A percentile compares a stretch with the other conserved stretches of the same genome.
Conservation (phyloP, 306 rosid species). For the Begonia loranthoides region DNA sequence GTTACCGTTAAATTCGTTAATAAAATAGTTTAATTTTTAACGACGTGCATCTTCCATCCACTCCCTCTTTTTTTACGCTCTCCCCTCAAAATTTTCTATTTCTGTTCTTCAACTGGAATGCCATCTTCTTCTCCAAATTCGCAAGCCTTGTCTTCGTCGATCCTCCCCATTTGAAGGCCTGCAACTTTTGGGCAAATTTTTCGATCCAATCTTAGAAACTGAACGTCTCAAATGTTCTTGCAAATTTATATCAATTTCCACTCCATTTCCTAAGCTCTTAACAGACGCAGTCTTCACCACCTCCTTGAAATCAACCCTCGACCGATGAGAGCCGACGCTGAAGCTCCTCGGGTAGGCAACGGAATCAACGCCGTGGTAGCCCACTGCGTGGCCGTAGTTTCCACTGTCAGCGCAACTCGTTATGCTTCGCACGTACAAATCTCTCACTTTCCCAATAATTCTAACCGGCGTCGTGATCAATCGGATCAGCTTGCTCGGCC, state of each 20-base stretch:
- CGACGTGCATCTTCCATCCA: no score
- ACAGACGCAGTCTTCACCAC: constrained; percentile 46
- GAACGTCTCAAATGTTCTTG: constrained; percentile 19
- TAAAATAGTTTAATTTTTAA: no score
- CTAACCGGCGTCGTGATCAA: constrained; percentile 37
- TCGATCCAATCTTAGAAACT: neutral
- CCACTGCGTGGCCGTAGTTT: constrained; percentile 17
- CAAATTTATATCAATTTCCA: constrained; percentile 33
- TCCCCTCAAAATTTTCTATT: no score
- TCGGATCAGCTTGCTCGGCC: constrained; percentile 35
- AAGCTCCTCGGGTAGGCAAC: constrained; percentile 32
- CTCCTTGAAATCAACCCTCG: constrained; percentile 41
- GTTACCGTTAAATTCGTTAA: no score
- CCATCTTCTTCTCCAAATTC: constrained; percentile 21
- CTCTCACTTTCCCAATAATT: constrained; percentile 38
- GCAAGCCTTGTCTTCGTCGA: constrained; percentile 37
- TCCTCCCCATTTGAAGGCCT: constrained; percentile 57
- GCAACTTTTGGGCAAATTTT: constrained; percentile 31
- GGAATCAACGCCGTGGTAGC: constrained; percentile 7
- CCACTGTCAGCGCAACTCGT: constrained; percentile 30
- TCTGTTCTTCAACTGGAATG: no score
- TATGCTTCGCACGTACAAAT: constrained; percentile 43
- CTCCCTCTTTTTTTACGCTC: no score
- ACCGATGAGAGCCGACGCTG: constrained; percentile 27
- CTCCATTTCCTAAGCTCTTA: constrained; percentile 24